These are phyloP conservation scores for Irpex rosettiformis DNA, from an alignment of 1,284 basidiomycete genomes.

Conservation along the genomic window DNA sequence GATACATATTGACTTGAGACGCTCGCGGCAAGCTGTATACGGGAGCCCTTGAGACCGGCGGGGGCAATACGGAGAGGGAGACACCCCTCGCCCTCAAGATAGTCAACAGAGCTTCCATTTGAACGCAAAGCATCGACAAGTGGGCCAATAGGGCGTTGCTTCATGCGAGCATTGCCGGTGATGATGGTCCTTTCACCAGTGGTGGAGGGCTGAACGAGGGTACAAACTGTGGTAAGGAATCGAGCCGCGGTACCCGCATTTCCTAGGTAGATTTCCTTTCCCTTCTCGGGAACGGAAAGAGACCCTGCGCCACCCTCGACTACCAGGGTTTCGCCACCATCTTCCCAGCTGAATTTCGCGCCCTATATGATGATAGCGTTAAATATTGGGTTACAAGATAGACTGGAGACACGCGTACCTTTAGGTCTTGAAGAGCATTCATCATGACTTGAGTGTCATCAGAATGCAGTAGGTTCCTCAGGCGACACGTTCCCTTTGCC, in stretches of 20 bases:
- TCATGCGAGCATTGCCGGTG: constrained; percentile 98
- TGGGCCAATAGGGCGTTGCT: constrained; percentile 93
- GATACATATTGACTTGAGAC: constrained; percentile 99
- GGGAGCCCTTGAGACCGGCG: constrained; percentile 82
- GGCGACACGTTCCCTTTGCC: constrained; percentile 81
- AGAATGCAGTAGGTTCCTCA: constrained; percentile 92
- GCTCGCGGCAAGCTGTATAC: constrained; percentile 87
- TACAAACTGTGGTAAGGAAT: constrained; percentile 95
- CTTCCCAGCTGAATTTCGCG: constrained; percentile 89
- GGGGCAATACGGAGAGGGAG: constrained; percentile 86
- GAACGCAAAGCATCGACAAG: constrained; percentile 88
- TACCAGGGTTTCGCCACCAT: constrained; percentile 89
- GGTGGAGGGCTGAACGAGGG: constrained; percentile 62
- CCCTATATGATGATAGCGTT: constrained; percentile 46
- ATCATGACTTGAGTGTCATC: constrained; percentile 99
- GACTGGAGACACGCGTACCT: constrained; percentile 44
- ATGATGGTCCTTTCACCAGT: constrained; percentile 65
- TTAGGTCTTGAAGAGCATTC: constrained; percentile 84
- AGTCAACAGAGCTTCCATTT: constrained; percentile 82
- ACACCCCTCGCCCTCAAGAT: constrained; percentile 79
- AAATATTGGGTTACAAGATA: neutral
- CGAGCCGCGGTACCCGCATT: constrained; percentile 98
- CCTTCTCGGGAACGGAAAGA: constrained; percentile 73
- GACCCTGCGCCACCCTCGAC: constrained; percentile 85
- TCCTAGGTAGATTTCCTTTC: constrained; percentile 91